phyloP scores from a whole-genome alignment of 2,329 filamentous ascomycete species.

The Xylaria multiplex region DNA sequence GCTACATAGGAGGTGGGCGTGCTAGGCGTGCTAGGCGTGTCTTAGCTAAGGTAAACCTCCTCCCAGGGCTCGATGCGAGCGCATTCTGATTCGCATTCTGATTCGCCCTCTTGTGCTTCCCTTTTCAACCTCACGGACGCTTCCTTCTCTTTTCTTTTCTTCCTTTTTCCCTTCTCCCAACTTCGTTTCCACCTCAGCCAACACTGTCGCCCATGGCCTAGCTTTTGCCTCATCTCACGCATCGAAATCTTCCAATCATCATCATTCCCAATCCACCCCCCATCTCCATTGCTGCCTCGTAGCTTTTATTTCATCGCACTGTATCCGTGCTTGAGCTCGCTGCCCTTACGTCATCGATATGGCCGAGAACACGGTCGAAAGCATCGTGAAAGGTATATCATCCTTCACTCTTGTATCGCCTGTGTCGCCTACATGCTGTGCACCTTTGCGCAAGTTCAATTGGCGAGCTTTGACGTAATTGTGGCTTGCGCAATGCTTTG shows the following conservation, averaged over 20 bases:
- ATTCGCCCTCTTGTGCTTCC: conserved; percentile 41
- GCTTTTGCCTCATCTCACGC: conserved; percentile 9
- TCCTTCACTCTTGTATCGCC: conserved; percentile 27
- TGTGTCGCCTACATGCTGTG: conserved; percentile 31
- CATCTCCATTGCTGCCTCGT: conserved; percentile 23
- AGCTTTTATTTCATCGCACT: conserved; percentile 35
- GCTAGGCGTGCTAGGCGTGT: conserved; percentile 2
- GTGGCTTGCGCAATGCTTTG: conserved; percentile 36
- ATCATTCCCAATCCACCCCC: conserved; percentile 23
- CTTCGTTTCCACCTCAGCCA: conserved; percentile 23
- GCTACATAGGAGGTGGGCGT: no score
- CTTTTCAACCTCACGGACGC: conserved; percentile 42
- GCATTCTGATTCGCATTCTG: conserved; percentile 40
- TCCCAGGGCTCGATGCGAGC: neutral
- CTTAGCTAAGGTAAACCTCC: conserved; percentile 29
- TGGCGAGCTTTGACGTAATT: conserved; percentile 24
- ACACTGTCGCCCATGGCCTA: conserved; percentile 10
- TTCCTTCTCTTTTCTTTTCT: conserved; percentile 24
- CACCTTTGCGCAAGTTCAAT: conserved; percentile 34
- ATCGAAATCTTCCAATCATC: conserved; percentile 14
- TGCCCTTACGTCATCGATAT: conserved; percentile 52
- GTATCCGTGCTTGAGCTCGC: conserved; percentile 37
- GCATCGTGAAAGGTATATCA: conserved; percentile 48
- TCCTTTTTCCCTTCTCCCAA: conserved; percentile 26
- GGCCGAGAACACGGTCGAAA: conserved; percentile 46